Base-by-base conservation (phyloP, 2,329 filamentous ascomycete genomes). In the Aspergillus terreus region DNA sequence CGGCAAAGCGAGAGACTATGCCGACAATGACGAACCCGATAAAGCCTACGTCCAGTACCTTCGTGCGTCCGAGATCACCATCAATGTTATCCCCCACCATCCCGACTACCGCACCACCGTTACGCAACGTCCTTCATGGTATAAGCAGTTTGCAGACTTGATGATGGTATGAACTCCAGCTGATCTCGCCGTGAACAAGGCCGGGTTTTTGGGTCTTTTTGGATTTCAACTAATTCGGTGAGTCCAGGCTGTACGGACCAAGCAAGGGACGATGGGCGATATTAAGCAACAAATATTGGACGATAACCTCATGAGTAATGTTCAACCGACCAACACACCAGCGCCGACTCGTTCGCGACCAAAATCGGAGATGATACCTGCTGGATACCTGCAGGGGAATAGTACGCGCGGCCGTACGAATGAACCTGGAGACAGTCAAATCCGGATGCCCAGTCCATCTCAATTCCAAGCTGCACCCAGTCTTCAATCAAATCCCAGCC, bases 41-140 rank as follows among this genome's bases (percentile, higher is more conserved):
- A 71, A 84, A 35, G 92, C 92, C 3, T 86, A 95, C 50, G 82
- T 87, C 58, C 88, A 95, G 55, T 97, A 92, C 65, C 80, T 97
- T 52, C 83, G 86, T 56, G 89, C 92, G 10, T 91, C 82, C 53
- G 85, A 91, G 51, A 87, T 96, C 50, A 82, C 88, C 12, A 79
- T 91, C 46, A 85, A 92, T 50, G 76, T 85, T 40, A 85, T 97
- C 23, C 88, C 89, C 2, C 79, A 78, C 33, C 90, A 95, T 67
- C 83, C 81, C 51, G 88, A 92, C 55, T 95, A 84, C 68, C 81
- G 83, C 25, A 77, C 80, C 47, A 75, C 91, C 52, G 81, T 83
- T 60, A 72, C 71, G 35, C 82, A 84, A 56, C 75, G 74, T 47
- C 71, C 71, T 45, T 71, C 69, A 57, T 77, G 73, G 70, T 71